Base-by-base conservation (phyloP, 352 stramenopile genomes). In the Pythium myriotylum region DNA sequence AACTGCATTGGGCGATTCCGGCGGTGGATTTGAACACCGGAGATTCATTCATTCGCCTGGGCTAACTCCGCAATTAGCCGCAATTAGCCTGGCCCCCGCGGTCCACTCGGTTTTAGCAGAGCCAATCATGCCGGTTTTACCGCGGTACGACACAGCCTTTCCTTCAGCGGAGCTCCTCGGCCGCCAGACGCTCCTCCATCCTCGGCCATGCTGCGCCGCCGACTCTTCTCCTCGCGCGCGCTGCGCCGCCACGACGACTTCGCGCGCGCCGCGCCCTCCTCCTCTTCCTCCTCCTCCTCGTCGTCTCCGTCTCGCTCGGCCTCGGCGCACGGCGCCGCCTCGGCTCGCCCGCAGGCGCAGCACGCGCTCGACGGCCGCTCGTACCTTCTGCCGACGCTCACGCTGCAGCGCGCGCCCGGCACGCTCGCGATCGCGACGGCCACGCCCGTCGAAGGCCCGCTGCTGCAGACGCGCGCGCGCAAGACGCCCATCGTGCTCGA, bases 341-440 rank as follows among this genome's bases (percentile, higher is more conserved):
- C 29, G 9, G 14, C 53, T 17, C 16, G 64, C 33, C 56, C 59
- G 2, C 58, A 72, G 24, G 67, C 73, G 22, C 55, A 67, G 24
- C 67, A 78, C 26, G 74, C 86, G 59, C 67, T 91, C 6, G 70
- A 89, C 27, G 83, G 83, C 7, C 77, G 79, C 24, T 87, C 77
- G 64, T 92, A 91, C 60, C 70, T 92, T 27, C 62, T 92, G 54
- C 83, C 81, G 49, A 92, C 83, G 51, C 59, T 90, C 45, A 87
- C 76, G 54, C 66, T 92, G 55, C 54, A 70, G 27, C 81, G 75
- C 53, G 63, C 51, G 8, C 64, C 56, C 17, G 37, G 57, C 23
- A 52, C 39, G 33, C 45, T 62, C 13, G 57, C 56, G 2, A 66
- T 63, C 43, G 57, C 63, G 5, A 41, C 61, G 7, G 32, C 58